phyloP scores from a whole-genome alignment of 768 basidiomycete genomes.

The Nevesoporus exiguus region DNA sequence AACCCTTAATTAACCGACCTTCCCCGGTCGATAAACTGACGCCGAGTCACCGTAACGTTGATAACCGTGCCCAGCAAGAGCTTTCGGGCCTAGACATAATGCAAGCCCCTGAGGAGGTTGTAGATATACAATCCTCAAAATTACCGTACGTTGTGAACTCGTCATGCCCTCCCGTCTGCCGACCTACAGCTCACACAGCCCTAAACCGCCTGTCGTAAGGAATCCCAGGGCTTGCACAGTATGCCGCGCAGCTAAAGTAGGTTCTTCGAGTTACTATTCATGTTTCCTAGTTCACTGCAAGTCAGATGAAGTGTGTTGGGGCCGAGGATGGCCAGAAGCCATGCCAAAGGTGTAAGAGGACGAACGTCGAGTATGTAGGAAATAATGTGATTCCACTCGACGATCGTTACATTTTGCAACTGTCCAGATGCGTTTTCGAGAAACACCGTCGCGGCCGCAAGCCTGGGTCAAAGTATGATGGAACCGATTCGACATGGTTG shows the following conservation, averaged over 20 bases:
- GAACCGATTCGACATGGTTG: constrained; percentile 4
- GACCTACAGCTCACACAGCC: constrained; percentile 24
- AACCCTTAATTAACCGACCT: constrained; percentile 39
- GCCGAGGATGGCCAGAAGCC: constrained; percentile 79
- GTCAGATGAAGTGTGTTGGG: constrained; percentile 88
- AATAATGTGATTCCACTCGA: constrained; percentile 1
- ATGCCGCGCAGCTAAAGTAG: constrained; percentile 79
- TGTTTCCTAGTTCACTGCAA: constrained; percentile 15
- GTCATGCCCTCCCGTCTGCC: constrained; percentile 8
- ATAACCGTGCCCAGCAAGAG: constrained; percentile 31
- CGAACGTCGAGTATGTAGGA: constrained; percentile 63
- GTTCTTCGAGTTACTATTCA: constrained; percentile 13
- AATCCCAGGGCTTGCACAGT: constrained; percentile 74
- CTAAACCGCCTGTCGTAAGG: constrained; percentile 44
- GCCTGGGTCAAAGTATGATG: constrained; percentile 79
- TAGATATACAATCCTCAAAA: constrained; percentile 32
- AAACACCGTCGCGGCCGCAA: constrained; percentile 87
- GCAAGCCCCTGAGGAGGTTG: constrained; percentile 26
- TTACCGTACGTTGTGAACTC: constrained; percentile 19
- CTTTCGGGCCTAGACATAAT: constrained; percentile 23
- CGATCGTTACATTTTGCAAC: constrained; percentile 15
- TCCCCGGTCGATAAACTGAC: constrained; percentile 41
- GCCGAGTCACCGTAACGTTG: constrained; percentile 40
- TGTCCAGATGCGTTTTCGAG: constrained; percentile 72
- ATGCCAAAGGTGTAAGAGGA: constrained; percentile 82